A percentile compares a stretch with the other conserved stretches of the same genome.
Conservation (phyloP, 129 eudicot species). For the Flaveria brownii region DNA sequence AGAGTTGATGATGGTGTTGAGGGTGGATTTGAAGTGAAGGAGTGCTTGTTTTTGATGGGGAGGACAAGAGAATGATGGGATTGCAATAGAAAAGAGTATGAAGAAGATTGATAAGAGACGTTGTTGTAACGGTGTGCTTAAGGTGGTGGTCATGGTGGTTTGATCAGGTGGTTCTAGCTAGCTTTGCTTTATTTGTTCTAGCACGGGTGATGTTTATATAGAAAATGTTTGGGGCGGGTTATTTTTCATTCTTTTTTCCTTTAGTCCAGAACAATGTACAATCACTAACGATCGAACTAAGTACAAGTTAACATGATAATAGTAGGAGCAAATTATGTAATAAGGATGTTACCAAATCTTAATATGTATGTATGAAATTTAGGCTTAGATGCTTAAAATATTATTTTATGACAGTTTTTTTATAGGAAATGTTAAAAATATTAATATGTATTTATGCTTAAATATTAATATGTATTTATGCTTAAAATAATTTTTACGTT, state of each 20-base stretch:
- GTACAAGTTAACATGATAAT: not conserved
- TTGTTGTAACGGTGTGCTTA: too few species aligned
- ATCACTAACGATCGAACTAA: not conserved
- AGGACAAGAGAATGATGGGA: conserved; percentile 28
- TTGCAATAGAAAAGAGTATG: conserved; percentile 15
- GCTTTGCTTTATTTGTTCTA: too few species aligned
- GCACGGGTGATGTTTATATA: not conserved
- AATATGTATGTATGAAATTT: too few species aligned
- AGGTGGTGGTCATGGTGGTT: not conserved
- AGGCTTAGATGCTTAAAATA: too few species aligned
- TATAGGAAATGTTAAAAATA: too few species aligned
- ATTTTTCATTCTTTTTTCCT: not conserved
- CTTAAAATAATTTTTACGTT: too few species aligned
- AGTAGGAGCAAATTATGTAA: too few species aligned
- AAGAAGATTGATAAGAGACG: conserved; percentile 19
- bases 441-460: too few species aligned
- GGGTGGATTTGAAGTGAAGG: conserved; percentile 34
- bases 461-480: too few species aligned
- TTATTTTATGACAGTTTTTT: too few species aligned
- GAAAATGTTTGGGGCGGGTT: not conserved
- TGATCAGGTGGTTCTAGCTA: too few species aligned
- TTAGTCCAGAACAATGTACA: not conserved
- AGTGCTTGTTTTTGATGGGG: conserved; percentile 32
- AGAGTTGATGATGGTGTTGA: conserved; percentile 31
- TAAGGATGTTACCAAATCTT: too few species aligned